Evolutionary conservation across 805 yeast species (phyloP).

Genomic region (Lipomyces oligophaga): DNA sequence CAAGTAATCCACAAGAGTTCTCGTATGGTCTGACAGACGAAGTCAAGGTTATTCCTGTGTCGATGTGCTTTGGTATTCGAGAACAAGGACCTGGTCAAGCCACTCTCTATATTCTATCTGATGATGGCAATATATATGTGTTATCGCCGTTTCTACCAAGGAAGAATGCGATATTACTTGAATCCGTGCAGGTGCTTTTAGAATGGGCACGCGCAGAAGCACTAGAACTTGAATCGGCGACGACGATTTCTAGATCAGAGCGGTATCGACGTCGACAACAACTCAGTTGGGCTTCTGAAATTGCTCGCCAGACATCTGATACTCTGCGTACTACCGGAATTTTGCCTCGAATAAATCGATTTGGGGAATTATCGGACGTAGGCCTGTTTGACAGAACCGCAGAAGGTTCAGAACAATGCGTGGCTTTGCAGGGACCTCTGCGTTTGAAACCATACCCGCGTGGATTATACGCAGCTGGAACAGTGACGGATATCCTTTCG

Average conservation of each 20-base stretch:
- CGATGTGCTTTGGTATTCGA: constrained; percentile 47
- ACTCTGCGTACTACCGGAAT: constrained; percentile 4
- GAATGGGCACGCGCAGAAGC: constrained; percentile 38
- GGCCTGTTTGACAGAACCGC: constrained; percentile 31
- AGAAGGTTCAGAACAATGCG: neutral
- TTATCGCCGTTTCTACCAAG: constrained; percentile 57
- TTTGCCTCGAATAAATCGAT: constrained; percentile 13
- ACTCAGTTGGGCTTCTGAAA: constrained; percentile 38
- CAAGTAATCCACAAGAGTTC: neutral
- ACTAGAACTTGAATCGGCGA: constrained; percentile 10
- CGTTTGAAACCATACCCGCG: constrained; percentile 53
- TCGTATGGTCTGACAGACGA: constrained; percentile 20
- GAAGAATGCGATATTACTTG: neutral
- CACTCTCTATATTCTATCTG: constrained; percentile 50
- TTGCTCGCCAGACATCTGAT: constrained; percentile 35
- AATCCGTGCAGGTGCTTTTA: constrained; percentile 34
- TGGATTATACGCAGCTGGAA: constrained; percentile 45
- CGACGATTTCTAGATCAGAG: constrained; percentile 5
- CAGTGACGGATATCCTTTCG: constrained; percentile 40
- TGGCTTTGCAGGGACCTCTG: constrained; percentile 50
- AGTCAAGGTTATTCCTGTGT: constrained; percentile 34
- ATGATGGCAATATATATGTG: constrained; percentile 57
- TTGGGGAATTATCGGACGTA: constrained; percentile 31
- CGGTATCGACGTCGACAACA: constrained; percentile 33
- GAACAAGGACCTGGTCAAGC: constrained; percentile 43